Evolutionary conservation across 1,284 basidiomycete genomes (phyloP).

Genomic region (Trichosporon inkin): DNA sequence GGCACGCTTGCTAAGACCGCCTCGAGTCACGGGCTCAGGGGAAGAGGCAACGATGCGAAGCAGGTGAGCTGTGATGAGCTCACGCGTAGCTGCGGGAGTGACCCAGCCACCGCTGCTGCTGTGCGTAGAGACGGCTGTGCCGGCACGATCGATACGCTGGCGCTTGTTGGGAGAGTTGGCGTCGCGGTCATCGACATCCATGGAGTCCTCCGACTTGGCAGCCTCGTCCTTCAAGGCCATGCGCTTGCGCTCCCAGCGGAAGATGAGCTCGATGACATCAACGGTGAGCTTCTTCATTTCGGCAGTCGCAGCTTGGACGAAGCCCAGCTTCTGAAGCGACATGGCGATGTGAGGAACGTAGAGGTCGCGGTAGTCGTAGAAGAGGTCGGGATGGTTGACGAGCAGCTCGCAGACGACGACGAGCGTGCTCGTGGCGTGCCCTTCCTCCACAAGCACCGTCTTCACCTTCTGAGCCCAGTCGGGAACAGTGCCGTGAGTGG

Average conservation of each 20-base stretch:
- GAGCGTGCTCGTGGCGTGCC: conserved; percentile 72
- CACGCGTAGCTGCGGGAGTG: conserved; percentile 73
- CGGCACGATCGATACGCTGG: conserved; percentile 51
- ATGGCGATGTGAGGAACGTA: conserved; percentile 97
- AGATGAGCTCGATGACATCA: conserved; percentile 80
- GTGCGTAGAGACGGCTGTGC: conserved; percentile 50
- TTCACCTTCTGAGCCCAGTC: conserved; percentile 90
- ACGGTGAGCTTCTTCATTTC: conserved; percentile 79
- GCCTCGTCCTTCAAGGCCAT: conserved; percentile 52
- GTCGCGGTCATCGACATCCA: conserved; percentile 46
- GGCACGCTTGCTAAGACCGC: conserved; percentile 68
- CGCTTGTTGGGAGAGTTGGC: conserved; percentile 48
- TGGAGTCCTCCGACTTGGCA: conserved; percentile 35
- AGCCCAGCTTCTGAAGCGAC: conserved; percentile 80
- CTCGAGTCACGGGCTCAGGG: conserved; percentile 63
- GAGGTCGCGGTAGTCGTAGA: conserved; percentile 87
- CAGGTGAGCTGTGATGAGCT: conserved; percentile 88
- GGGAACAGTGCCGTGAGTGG: conserved; percentile 57
- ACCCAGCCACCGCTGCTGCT: conserved; percentile 57
- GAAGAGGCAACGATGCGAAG: conserved; percentile 76
- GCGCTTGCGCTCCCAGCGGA: conserved; percentile 71
- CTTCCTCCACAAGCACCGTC: conserved; percentile 84
- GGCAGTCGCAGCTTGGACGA: conserved; percentile 66
- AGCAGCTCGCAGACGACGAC: conserved; percentile 89
- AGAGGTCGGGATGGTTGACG: conserved; percentile 83